Base-by-base conservation (phyloP, 1,284 basidiomycete species). In the Pseudozyma hubeiensis region DNA sequence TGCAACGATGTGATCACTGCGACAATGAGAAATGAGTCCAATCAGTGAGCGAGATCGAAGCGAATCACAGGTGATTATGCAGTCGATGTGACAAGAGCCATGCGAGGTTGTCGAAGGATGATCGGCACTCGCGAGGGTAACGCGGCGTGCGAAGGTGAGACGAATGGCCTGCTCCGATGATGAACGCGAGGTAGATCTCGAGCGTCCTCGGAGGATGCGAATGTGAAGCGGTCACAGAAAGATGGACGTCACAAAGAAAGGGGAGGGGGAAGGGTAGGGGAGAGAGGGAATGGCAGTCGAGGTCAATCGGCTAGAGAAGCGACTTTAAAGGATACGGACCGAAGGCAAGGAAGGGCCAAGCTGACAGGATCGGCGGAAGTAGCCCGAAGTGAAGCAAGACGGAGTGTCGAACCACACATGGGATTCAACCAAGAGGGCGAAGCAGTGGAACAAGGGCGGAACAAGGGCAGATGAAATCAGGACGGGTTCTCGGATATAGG, bases 301-400 rank as follows among this genome's bases (percentile, higher is more conserved):
- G 19, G n/a, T 13, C 30, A 33, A n/a, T 10, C 8, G 14, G 30
- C 16, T 33, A 14, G 13, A 16, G 13, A 31, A 33, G 52, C 29
- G 31, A 35, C 52, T 53, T 44, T 53, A 44, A 53, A 53, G 31
- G 51, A 33, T 19, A 49, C 8, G 30, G 6, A 16, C 7, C 33
- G 13, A 19, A 33, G 31, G 19, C 30, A 41, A n/a, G n/a, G n/a
- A n/a, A n/a, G n/a, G n/a, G 34, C 7, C 10, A 10, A 40, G 41
- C 30, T 53, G 41, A 45, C 31, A 34, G 34, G 41, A 44, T 44
- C 40, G 33, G 40, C 30, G 31, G 44, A 46, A 31, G 14, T 8
- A 2, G 35, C 35, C 35, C 35, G 35, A 37, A 37, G 24, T 24
- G 24, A 24, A 24, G 24, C 24, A 24, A 24, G 24, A 24, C 24